Evolutionary conservation across 768 basidiomycete genomes (phyloP), one percentile per base, ranked within the genome.

Genomic region (Tylopilus intermedius): DNA sequence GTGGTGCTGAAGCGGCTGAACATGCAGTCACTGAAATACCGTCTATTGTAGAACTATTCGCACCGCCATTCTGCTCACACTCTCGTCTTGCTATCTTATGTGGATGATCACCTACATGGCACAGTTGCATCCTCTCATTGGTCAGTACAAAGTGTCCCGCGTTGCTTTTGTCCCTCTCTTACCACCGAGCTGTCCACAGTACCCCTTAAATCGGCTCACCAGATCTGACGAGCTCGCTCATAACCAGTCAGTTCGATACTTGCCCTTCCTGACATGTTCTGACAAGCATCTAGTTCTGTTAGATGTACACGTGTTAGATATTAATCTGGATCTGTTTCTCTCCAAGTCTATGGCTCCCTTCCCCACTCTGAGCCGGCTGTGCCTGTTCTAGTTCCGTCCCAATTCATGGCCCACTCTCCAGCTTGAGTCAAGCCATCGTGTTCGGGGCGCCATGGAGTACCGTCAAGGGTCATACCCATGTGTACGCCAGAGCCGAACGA

Each of bases 31-130:
- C 51, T 47, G 38, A 62, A 18, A 8, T 26, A 21, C 51, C 21
- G 27, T 30, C 45, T 38, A 21, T 39, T 45, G 21, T 69, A 98
- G 94, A 53, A 80, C 94, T 47, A 79, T 94, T 58, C 87, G 94
- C 59, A 88, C 92, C 2, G 79, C 79, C 56, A 65, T 92, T 45
- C 76, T 91, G 73, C 80, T 98, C 56, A 79, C 89, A 2, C 70
- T 97, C 15, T 74, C 82, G 3, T 86, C 80, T 50, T 94, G 90
- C 71, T 98, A 94, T 74, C 80, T 98, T 62, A 86, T 97, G 84
- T 98, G 94, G 94, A 87, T 87, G 74, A 82, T 95, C 64, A 94
- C 94, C n/a, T 98, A 95, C 71, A 78, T 96, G 67, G 93, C 94
- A 1, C 94, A 98, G 66, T 70, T 96, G 47, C 84, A 97, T 65